Conservation (phyloP, 176 grass and related monocot species). For the Zoysia japonica region DNA sequence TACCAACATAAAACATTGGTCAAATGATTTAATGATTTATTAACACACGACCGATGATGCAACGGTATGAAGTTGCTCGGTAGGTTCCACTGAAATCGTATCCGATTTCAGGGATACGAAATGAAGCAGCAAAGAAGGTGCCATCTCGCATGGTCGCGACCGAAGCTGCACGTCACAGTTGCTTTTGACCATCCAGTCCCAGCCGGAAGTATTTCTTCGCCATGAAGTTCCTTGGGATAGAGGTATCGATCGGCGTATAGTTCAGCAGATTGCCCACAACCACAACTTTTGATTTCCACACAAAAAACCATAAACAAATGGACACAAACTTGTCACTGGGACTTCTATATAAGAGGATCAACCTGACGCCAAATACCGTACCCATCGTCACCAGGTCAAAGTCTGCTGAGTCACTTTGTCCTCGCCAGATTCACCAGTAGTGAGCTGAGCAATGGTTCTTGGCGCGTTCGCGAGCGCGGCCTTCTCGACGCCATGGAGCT, state of each 20-base stretch:
- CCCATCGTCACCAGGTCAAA: neutral
- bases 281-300: neutral
- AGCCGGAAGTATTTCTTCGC: conserved; percentile 10
- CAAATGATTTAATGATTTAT: neutral
- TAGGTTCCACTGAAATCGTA: neutral
- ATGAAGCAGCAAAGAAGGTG: conserved; percentile 13
- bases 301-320: conserved; percentile 21
- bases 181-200: conserved; percentile 14
- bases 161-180: neutral
- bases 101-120: neutral
- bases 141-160: neutral
- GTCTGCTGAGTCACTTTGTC: neutral
- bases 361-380: neutral
- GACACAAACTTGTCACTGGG: neutral
- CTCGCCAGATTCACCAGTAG: neutral
- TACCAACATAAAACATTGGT: neutral
- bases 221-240: conserved; percentile 26
- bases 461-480: neutral
- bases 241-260: conserved; percentile 5
- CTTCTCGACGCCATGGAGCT: conserved; percentile 26
- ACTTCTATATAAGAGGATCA: neutral
- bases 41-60: neutral
- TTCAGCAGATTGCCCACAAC: neutral
- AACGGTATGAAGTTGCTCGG: neutral
- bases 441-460: conserved; percentile 12